Evolutionary conservation across 1,139 yeast genomes (phyloP), one percentile per base, ranked within the genome.

Genomic region (Debaryomyces sp.): DNA sequence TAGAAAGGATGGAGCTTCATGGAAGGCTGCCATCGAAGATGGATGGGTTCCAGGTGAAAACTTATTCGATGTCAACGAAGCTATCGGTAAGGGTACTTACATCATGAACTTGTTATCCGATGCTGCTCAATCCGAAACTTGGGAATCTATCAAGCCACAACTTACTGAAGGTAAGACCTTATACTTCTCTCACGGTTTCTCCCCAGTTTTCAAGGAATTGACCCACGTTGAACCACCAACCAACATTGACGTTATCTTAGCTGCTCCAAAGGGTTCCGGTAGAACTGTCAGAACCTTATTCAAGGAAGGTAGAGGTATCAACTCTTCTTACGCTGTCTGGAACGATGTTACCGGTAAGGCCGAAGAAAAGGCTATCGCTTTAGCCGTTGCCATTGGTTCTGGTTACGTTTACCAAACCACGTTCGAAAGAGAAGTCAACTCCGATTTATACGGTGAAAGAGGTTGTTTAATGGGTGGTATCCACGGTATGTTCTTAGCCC

Each of bases 401-500:
- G 99, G 99, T 78, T 94, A 94, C 88, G 96, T 94, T 64, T 94
- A 94, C 91, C 91, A 94, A 82, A 94, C 99, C 80, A 94, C 99
- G 61, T 95, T 95, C 71, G 97, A 95, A 82, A 90, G 88, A 81
- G 99, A 94, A 81, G 99, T 94, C 71, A 90, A 89, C 91, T 92
- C 98, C 60, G 99, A 94, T 77, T 84, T 94, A 73, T 94, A 94
- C 81, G 99, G 99, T 81, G 99, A 94, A 84, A 91, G 99, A 85
- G 99, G 99, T 71, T 92, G 98, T 81, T 84, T 94, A 67, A 94
- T 94, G 99, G 99, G 99, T 74, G 99, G 99, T 85, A 92, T 94
- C 83, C 99, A 94, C 84, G 99, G 99, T 83, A 94, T 94, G 98
- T 94, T 94, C 92, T 85, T 94, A 70, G 99, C 99, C 64, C 99